Conservation (phyloP, 352 stramenopile genomes). For the Phytophthora niederhauseri region DNA sequence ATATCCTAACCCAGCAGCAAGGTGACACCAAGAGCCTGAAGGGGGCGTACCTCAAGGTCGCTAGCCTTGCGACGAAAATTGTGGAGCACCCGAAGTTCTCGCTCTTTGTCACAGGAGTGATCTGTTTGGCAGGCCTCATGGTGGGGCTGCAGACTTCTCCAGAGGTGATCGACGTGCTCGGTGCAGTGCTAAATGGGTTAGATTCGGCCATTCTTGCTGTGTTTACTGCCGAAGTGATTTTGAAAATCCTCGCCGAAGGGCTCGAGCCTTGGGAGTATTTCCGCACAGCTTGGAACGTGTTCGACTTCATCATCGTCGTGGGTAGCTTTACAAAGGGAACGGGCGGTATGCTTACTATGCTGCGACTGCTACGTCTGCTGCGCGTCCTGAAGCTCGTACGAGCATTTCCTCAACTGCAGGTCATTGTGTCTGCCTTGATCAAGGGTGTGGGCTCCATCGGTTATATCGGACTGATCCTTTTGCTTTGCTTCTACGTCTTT, state of each 20-base stretch:
- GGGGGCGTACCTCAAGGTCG: conserved; percentile 57
- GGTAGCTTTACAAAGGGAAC: conserved; percentile 69
- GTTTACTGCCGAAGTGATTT: conserved; percentile 76
- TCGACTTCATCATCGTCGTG: conserved; percentile 88
- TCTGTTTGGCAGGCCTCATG: conserved; percentile 74
- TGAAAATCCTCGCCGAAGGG: conserved; percentile 82
- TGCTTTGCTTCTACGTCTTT: conserved; percentile 93
- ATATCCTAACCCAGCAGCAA: conserved; percentile 58
- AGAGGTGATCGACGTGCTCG: conserved; percentile 54
- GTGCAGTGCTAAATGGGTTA: conserved; percentile 47
- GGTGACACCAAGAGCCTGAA: conserved; percentile 54
- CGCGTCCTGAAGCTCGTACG: conserved; percentile 90
- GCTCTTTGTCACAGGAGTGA: conserved; percentile 79
- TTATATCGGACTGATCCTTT: conserved; percentile 90
- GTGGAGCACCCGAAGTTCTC: conserved; percentile 65
- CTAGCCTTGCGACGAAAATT: conserved; percentile 48
- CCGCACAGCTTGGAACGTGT: conserved; percentile 75
- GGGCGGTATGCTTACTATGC: conserved; percentile 82
- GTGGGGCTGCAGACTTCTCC: conserved; percentile 82
- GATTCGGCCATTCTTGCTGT: conserved; percentile 75
- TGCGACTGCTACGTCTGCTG: conserved; percentile 82
- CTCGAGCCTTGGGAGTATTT: conserved; percentile 85
- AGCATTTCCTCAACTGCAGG: conserved; percentile 84
- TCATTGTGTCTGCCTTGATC: conserved; percentile 92
- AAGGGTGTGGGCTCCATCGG: conserved; percentile 87